phyloP scores from a whole-genome alignment of 23 red algal genomes.

The Chondrus crispus region DNA sequence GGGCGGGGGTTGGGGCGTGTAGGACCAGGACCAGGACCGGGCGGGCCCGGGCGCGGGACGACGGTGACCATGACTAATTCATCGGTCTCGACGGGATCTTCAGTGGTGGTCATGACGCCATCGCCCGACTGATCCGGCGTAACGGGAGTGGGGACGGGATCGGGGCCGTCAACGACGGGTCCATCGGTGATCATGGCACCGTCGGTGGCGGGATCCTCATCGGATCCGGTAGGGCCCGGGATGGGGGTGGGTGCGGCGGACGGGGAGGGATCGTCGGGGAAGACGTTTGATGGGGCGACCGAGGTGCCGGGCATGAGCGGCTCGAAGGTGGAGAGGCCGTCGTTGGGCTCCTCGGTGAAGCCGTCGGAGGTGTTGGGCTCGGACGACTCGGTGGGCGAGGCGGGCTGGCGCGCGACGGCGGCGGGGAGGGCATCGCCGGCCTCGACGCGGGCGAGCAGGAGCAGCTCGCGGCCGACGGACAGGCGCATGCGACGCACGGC shows the following conservation, averaged over 20 bases:
- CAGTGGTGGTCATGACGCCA: neutral
- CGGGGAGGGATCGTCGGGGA: neutral
- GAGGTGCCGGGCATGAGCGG: constrained; percentile 32
- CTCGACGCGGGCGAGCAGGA: constrained; percentile 24
- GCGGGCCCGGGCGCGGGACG: too few species aligned
- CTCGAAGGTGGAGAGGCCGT: constrained; percentile 14
- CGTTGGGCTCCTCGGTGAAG: constrained; percentile 27
- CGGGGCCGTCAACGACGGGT: neutral
- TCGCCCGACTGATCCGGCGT: too few species aligned
- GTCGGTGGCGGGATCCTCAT: too few species aligned
- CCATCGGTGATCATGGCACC: too few species aligned
- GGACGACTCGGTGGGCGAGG: neutral
- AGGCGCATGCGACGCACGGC: constrained; percentile 35
- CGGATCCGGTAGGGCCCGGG: too few species aligned
- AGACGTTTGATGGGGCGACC: constrained; percentile 18
- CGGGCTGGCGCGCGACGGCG: neutral
- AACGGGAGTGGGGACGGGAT: neutral
- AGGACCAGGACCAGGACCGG: too few species aligned
- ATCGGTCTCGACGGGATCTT: neutral
- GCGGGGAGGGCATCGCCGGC: neutral
- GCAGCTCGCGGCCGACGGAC: constrained; percentile 45
- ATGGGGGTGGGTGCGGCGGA: neutral
- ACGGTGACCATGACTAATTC: too few species aligned
- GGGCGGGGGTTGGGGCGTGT: too few species aligned
- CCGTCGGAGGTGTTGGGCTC: constrained; percentile 13